These are phyloP conservation scores for Fusarium udum DNA, from an alignment of 2,329 filamentous ascomycete genomes.

Conservation along the genomic window DNA sequence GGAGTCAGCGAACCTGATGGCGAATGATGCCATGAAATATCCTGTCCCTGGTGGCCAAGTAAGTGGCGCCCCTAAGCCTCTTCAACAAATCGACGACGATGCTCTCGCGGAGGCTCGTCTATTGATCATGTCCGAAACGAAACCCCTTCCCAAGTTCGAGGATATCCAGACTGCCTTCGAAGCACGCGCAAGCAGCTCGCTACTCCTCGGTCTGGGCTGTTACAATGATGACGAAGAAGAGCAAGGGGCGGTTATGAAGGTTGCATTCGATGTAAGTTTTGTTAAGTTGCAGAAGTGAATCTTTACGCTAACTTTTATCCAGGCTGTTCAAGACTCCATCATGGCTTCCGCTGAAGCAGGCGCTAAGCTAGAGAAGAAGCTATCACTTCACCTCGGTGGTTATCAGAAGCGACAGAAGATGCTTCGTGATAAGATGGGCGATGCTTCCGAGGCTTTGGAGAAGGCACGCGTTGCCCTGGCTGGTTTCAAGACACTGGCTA, in stretches of 20 bases:
- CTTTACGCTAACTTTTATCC: constrained; percentile 27
- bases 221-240: constrained; percentile 83
- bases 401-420: constrained; percentile 88
- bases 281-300: not conserved
- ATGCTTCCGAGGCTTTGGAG: constrained; percentile 77
- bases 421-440: constrained; percentile 79
- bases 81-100: constrained; percentile 75
- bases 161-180: constrained; percentile 65
- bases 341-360: constrained; percentile 79
- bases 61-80: constrained; percentile 65
- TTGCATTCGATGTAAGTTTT: constrained; percentile 76
- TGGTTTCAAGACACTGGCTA: constrained; percentile 77
- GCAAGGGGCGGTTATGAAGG: constrained; percentile 68
- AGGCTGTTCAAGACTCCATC: constrained; percentile 78
- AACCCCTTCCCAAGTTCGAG: constrained; percentile 57
- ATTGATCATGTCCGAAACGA: constrained; percentile 77
- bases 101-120: constrained; percentile 79
- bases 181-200: constrained; percentile 60
- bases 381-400: constrained; percentile 85
- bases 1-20: constrained; percentile 83
- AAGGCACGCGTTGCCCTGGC: constrained; percentile 77
- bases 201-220: constrained; percentile 82
- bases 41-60: constrained; percentile 75
- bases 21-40: constrained; percentile 80
- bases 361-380: constrained; percentile 92